Percentiles rank a stretch among this genome's conserved stretches.
phyloP scores from a whole-genome alignment of 1,284 basidiomycete genomes.

The Golubevia pallescens region DNA sequence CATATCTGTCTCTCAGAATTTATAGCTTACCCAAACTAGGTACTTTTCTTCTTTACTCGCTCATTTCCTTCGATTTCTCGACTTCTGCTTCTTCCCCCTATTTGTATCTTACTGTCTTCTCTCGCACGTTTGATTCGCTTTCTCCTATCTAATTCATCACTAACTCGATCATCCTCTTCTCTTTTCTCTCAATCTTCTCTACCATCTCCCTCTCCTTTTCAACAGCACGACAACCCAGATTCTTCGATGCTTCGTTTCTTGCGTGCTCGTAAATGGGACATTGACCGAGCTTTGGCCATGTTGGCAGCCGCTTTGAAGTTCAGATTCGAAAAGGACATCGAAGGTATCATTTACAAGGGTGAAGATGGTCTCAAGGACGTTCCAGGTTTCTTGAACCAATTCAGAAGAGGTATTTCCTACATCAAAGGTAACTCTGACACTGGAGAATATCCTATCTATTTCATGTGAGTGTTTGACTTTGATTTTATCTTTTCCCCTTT shows the following conservation, averaged over 20 bases:
- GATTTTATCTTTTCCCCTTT: slow-evolving; percentile 9
- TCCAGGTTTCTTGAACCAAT: slow-evolving; percentile 63
- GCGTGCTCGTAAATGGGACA: slow-evolving; percentile 63
- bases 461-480: slow-evolving; percentile 23
- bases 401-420: slow-evolving; percentile 63
- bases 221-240: slow-evolving; percentile 59
- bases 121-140: no score
- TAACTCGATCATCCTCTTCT: no score
- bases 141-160: no score
- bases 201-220: no score
- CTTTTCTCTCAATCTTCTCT: no score
- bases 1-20: no score
- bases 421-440: slow-evolving; percentile 56
- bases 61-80: no score
- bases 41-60: no score
- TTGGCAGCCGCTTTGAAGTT: slow-evolving; percentile 60
- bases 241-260: slow-evolving; percentile 59
- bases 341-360: slow-evolving; percentile 56
- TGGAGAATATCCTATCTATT: slow-evolving; percentile 60
- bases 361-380: slow-evolving; percentile 62
- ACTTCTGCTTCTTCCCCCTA: no score
- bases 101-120: no score
- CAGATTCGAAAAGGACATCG: slow-evolving; percentile 61
- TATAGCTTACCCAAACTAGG: no score
- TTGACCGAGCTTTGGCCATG: slow-evolving; percentile 63